Evolutionary conservation across 139 green algal species (phyloP).

Genomic region (Trebouxia sp.): DNA sequence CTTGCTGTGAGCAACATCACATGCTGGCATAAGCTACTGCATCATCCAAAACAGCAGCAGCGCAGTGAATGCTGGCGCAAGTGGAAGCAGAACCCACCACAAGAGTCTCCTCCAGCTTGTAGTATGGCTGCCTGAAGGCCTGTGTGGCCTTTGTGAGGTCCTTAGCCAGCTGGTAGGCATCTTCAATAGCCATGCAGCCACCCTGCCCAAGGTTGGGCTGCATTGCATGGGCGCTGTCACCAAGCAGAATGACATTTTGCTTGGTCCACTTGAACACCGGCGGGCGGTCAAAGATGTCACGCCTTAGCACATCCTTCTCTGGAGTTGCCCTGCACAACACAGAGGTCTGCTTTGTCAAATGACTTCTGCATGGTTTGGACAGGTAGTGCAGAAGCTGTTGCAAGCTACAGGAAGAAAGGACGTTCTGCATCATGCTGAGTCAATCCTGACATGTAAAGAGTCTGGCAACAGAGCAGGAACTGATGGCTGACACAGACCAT

Average conservation of each 20-base stretch:
- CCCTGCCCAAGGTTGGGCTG: slow-evolving; percentile 99
- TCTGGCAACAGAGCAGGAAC: no score
- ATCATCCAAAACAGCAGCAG: no score
- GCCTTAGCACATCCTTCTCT: slow-evolving; percentile 89
- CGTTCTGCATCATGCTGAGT: no score
- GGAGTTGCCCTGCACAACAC: slow-evolving; percentile 66
- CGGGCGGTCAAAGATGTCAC: slow-evolving; percentile 92
- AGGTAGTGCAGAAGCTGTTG: no score
- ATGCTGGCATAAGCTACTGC: no score
- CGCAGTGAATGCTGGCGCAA: no score
- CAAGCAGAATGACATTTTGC: slow-evolving; percentile 87
- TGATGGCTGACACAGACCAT: no score
- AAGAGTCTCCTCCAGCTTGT: slow-evolving; percentile 19
- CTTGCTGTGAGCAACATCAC: no score
- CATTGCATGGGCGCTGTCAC: slow-evolving; percentile 96
- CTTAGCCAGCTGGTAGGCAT: slow-evolving; percentile 76
- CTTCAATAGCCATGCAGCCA: slow-evolving; percentile 94
- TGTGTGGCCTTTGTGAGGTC: slow-evolving; percentile 52
- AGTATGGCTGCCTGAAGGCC: slow-evolving; percentile 8
- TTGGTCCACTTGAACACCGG: slow-evolving; percentile 77
- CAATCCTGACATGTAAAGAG: no score
- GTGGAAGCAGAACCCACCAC: background rate
- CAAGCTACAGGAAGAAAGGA: no score
- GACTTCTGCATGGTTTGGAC: no score
- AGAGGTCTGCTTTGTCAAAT: no score